Percentiles rank a stretch among this genome's conserved stretches.
phyloP scores from a whole-genome alignment of 805 yeast genomes.

The Ogataea allantospora region DNA sequence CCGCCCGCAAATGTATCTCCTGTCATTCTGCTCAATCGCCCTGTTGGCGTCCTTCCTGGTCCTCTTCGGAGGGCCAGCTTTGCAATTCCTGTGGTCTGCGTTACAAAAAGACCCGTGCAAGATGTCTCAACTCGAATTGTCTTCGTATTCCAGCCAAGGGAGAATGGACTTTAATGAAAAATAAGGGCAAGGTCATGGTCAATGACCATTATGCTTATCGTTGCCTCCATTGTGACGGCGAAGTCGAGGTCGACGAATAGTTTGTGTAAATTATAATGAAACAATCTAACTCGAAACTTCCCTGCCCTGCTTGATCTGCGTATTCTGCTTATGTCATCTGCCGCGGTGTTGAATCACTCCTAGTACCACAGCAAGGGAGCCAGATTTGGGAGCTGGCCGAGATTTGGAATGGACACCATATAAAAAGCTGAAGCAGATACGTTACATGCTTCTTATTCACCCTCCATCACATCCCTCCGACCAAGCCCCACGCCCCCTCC shows the following conservation, averaged over 20 bases:
- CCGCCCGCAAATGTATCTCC: conserved; percentile 71
- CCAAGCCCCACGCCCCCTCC: neutral
- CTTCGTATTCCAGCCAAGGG: conserved; percentile 93
- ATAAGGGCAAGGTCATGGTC: conserved; percentile 51
- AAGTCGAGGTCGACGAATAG: conserved; percentile 44
- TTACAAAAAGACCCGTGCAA: conserved; percentile 89
- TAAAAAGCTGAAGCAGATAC: too few relatives aligned
- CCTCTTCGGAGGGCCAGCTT: conserved; percentile 83
- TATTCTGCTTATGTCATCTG: conserved; percentile 1
- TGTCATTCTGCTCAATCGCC: conserved; percentile 92
- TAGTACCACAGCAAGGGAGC: neutral
- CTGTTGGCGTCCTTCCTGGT: conserved; percentile 99
- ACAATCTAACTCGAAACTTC: neutral
- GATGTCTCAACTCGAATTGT: conserved; percentile 76
- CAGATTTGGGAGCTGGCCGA: neutral
- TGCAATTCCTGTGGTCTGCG: conserved; percentile 96
- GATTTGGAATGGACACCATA: too few relatives aligned
- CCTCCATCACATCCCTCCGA: too few relatives aligned
- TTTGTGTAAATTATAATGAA: neutral
- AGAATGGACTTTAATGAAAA: conserved; percentile 86
- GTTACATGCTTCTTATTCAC: too few relatives aligned
- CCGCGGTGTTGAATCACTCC: conserved; percentile 12
- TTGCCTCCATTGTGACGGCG: conserved; percentile 61
- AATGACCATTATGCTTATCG: conserved; percentile 34
- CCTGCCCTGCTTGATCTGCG: neutral